phyloP scores from a whole-genome alignment of 1,284 basidiomycete species.

The Cutaneotrichosporon cavernicola region DNA sequence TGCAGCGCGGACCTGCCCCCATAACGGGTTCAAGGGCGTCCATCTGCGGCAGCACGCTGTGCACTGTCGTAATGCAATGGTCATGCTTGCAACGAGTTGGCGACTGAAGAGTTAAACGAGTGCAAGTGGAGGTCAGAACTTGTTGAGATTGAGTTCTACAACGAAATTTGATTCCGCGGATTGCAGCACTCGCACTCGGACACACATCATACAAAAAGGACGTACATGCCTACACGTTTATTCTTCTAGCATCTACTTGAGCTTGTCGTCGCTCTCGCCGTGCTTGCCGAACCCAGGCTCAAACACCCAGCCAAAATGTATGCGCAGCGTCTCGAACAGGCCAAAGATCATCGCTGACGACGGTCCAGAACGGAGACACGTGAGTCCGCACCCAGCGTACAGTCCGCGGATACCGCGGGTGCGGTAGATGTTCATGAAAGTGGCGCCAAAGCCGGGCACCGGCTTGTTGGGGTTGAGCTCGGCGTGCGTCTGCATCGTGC shows the following conservation, averaged over 20 bases:
- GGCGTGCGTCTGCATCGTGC: slow-evolving; percentile 88
- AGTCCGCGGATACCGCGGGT: slow-evolving; percentile 77
- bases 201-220: too few relatives aligned
- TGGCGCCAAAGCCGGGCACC: slow-evolving; percentile 64
- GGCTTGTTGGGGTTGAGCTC: slow-evolving; percentile 67
- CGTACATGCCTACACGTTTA: background rate
- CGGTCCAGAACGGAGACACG: slow-evolving; percentile 80
- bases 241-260: background rate
- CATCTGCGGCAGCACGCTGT: background rate
- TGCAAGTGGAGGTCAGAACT: too few relatives aligned
- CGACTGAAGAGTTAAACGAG: background rate
- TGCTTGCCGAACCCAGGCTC: slow-evolving; percentile 11
- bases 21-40: background rate
- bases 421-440: slow-evolving; percentile 71
- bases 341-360: slow-evolving; percentile 88
- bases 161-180: background rate
- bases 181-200: background rate
- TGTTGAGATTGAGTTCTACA: background rate
- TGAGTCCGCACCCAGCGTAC: slow-evolving; percentile 95
- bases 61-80: background rate
- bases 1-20: background rate
- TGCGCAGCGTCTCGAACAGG: slow-evolving; percentile 73
- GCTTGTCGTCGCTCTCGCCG: background rate
- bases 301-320: slow-evolving; percentile 41
- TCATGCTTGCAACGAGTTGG: background rate